A percentile compares a stretch with the other conserved stretches of the same genome.
Evolutionary conservation across 768 basidiomycete species (phyloP).

Genomic region (Multifurca ochricompacta): DNA sequence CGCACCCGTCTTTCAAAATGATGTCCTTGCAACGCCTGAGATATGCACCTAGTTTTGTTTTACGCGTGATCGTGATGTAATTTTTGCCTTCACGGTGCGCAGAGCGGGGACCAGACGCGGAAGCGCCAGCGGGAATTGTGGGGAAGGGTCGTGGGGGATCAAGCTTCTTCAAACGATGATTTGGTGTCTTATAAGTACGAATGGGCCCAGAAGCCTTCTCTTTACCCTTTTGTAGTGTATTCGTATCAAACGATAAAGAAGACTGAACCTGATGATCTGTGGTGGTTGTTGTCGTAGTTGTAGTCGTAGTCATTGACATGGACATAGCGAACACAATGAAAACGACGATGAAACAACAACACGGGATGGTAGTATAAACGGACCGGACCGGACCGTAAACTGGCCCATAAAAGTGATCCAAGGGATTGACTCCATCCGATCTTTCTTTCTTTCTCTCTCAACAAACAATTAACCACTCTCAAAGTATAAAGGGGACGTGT

Average conservation of each 20-base stretch:
- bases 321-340: no score
- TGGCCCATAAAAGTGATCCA: no score
- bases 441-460: neutral
- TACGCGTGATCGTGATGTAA: conserved; percentile 71
- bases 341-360: no score
- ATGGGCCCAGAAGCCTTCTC: neutral
- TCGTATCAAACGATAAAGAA: no score
- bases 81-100: conserved; percentile 76
- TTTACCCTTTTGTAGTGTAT: conserved; percentile 12
- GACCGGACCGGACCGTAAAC: no score
- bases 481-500: conserved; percentile 6
- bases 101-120: conserved; percentile 74
- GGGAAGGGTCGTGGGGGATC: conserved; percentile 70
- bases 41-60: conserved; percentile 63
- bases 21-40: conserved; percentile 70
- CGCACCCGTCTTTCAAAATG: conserved; percentile 65
- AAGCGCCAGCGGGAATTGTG: conserved; percentile 63
- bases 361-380: no score
- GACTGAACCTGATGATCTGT: no score
- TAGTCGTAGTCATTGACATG: no score
- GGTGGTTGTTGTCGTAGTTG: neutral
- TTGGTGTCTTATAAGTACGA: conserved; percentile 4
- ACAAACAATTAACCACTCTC: neutral
- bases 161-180: conserved; percentile 51
- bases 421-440: no score